phyloP scores from a whole-genome alignment of 176 grass and related monocot species.

The Juncus inflexus region DNA sequence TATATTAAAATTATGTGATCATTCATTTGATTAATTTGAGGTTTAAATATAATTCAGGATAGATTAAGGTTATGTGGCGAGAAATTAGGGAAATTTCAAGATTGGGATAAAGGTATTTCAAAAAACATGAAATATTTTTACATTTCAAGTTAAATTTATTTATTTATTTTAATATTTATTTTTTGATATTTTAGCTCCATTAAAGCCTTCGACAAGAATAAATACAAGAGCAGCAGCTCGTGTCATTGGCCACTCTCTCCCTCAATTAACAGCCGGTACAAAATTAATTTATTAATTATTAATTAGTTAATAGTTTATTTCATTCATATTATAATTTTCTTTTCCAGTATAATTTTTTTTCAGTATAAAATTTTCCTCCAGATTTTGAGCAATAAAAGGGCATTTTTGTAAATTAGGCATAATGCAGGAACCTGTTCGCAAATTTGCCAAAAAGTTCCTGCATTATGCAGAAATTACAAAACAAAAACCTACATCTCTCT shows the following conservation, averaged over 20 bases:
- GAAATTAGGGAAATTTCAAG: constrained; percentile 66
- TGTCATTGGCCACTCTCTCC: constrained; percentile 66
- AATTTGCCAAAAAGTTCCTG: too few relatives aligned
- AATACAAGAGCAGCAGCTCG: constrained; percentile 78
- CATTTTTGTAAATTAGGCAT: too few relatives aligned
- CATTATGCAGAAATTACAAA: too few relatives aligned
- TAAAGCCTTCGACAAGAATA: constrained; percentile 58
- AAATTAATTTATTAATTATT: not conserved
- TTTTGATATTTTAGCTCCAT: constrained; percentile 55
- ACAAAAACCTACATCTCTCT: too few relatives aligned
- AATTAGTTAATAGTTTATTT: not conserved
- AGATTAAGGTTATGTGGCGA: constrained; percentile 78
- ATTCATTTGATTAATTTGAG: not conserved
- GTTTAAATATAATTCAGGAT: constrained; percentile 41
- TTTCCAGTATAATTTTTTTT: too few relatives aligned
- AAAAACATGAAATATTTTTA: too few relatives aligned
- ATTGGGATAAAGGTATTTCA: constrained; percentile 64
- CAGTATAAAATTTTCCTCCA: too few relatives aligned
- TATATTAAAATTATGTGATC: not conserved
- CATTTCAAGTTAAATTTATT: not conserved
- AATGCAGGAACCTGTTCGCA: too few relatives aligned
- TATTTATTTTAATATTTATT: too few relatives aligned
- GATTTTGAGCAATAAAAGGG: too few relatives aligned
- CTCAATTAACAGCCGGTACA: constrained; percentile 71
- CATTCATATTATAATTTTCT: too few relatives aligned